Evolutionary conservation across 768 basidiomycete species (phyloP).

Genomic region (Suillus bovinus): DNA sequence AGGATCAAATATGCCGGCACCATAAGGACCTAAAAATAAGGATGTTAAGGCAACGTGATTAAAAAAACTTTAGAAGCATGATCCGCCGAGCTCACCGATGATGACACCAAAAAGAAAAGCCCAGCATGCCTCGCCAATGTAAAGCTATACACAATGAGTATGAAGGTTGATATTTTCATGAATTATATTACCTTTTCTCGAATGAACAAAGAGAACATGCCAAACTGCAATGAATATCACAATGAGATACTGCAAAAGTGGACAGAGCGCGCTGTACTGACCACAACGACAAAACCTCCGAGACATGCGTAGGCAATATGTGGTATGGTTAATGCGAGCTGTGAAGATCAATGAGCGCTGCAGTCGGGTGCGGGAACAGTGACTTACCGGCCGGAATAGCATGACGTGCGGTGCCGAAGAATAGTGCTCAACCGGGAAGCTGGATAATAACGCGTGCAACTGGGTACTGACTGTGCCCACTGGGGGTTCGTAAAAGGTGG

Average conservation of each 20-base stretch:
- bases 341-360: conserved; percentile 10
- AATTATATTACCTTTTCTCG: conserved; percentile 67
- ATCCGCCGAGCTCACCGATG: conserved; percentile 53
- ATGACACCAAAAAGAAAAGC: conserved; percentile 93
- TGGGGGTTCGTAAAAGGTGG: conserved; percentile 7
- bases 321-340: conserved; percentile 54
- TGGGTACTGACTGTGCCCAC: conserved; percentile 1
- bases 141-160: conserved; percentile 48
- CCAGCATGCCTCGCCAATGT: conserved; percentile 96
- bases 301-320: conserved; percentile 81
- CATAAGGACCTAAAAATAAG: conserved; percentile 67
- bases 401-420: conserved; percentile 34
- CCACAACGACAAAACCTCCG: conserved; percentile 80
- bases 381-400: conserved; percentile 51
- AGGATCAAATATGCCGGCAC: conserved; percentile 80
- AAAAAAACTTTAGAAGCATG: conserved; percentile 6
- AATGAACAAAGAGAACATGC: conserved; percentile 92
- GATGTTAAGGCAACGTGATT: conserved; percentile 11
- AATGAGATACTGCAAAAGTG: neutral
- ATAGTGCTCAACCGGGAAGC: conserved; percentile 6
- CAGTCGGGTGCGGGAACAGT: conserved; percentile 1
- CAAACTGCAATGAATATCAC: conserved; percentile 57
- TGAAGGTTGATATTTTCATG: neutral
- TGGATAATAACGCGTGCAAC: conserved; percentile 6
- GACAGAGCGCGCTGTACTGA: conserved; percentile 33